A percentile compares a stretch with the other conserved stretches of the same genome.
Conservation (phyloP, 1,284 basidiomycete species). For the Moesziomyces antarcticus region DNA sequence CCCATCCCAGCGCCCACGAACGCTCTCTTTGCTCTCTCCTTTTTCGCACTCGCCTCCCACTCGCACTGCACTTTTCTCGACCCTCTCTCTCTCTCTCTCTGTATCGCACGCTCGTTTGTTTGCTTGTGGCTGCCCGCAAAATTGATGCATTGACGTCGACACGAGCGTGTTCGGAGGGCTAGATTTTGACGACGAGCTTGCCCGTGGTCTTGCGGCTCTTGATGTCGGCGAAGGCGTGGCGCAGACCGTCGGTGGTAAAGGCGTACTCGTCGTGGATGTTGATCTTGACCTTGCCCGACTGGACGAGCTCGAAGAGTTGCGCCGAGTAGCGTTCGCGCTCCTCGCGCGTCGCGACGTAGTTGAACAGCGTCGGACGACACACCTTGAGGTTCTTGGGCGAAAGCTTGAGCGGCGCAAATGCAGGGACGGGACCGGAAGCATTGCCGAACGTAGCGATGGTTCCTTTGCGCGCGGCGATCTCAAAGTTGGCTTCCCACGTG, state of each 20-base stretch:
- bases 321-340: constrained; percentile 77
- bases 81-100: constrained; percentile 7
- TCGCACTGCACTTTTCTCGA: neutral
- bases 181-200: constrained; percentile 59
- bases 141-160: neutral
- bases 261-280: constrained; percentile 77
- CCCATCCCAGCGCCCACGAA: neutral
- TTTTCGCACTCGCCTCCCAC: neutral
- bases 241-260: constrained; percentile 83
- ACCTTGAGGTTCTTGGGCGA: constrained; percentile 82
- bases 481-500: constrained; percentile 75
- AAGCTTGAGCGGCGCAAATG: constrained; percentile 79
- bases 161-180: neutral
- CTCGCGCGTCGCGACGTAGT: constrained; percentile 74
- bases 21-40: neutral
- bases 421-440: constrained; percentile 78
- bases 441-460: constrained; percentile 88
- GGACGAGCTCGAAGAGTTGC: constrained; percentile 77
- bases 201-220: constrained; percentile 65
- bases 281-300: constrained; percentile 76
- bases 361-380: constrained; percentile 66
- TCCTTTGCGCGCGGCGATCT: constrained; percentile 72
- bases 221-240: constrained; percentile 82
- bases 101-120: neutral
- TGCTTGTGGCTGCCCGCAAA: neutral